phyloP scores from a whole-genome alignment of 306 rosid species.

The Malus sieversii region DNA sequence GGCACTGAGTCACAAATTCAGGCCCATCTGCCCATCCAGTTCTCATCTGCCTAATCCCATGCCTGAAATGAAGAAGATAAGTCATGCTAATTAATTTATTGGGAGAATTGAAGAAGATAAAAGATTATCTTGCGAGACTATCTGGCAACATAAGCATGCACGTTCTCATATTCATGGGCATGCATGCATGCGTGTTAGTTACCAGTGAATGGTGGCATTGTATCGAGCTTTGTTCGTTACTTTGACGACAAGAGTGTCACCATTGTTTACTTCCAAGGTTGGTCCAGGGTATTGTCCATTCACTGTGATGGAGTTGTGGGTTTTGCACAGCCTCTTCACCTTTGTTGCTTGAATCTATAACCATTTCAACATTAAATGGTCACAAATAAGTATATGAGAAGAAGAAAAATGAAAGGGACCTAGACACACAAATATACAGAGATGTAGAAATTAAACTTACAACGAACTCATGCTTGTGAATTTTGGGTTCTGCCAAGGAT shows the following conservation, averaged over 20 bases:
- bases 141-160: neutral
- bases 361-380: neutral
- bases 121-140: neutral
- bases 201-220: slow-evolving; percentile 88
- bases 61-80: slow-evolving; percentile 40
- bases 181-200: neutral
- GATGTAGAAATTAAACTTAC: slow-evolving; percentile 28
- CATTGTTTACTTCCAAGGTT: slow-evolving; percentile 72
- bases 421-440: neutral
- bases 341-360: slow-evolving; percentile 71
- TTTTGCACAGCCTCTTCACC: slow-evolving; percentile 99
- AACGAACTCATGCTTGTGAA: slow-evolving; percentile 62
- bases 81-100: neutral
- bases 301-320: slow-evolving; percentile 66
- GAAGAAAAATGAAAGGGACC: neutral
- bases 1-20: slow-evolving; percentile 89
- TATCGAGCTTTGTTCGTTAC: slow-evolving; percentile 82
- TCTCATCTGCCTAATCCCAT: slow-evolving; percentile 76
- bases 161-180: neutral
- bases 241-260: slow-evolving; percentile 72
- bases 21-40: slow-evolving; percentile 99
- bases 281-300: slow-evolving; percentile 94
- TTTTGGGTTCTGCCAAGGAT: slow-evolving; percentile 44
- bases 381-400: neutral
- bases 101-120: neutral